Conservation (phyloP, 2,329 filamentous ascomycete species). For the Monilinia fructigena region DNA sequence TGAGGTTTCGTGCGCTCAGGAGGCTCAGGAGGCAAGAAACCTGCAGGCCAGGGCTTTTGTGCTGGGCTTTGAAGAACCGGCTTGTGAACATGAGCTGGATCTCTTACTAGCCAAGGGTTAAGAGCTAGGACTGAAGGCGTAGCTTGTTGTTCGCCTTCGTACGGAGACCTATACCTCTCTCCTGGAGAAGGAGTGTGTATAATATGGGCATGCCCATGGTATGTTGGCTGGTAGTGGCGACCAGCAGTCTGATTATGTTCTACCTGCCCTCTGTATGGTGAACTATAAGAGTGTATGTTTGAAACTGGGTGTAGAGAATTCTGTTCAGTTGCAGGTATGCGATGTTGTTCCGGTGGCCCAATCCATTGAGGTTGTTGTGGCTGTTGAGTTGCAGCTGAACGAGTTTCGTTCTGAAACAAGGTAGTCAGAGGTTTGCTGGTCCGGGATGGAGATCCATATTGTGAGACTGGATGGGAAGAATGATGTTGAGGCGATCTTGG, state of each 20-base stretch:
- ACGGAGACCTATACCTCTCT: background rate
- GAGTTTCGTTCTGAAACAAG: background rate
- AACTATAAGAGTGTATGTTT: background rate
- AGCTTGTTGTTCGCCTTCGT: background rate
- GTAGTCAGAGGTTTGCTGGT: background rate
- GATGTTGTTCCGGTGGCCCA: background rate
- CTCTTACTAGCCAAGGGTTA: slow-evolving; percentile 3
- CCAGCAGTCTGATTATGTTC: background rate
- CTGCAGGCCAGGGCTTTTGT: slow-evolving; percentile 17
- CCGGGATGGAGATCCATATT: background rate
- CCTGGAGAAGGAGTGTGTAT: background rate
- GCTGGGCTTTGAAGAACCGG: background rate
- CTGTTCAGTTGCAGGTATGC: background rate
- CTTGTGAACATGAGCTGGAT: background rate
- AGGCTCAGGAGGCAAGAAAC: slow-evolving; percentile 2
- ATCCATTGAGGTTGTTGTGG: background rate
- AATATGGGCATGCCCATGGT: no score
- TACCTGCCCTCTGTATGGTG: background rate
- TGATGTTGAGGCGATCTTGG: background rate
- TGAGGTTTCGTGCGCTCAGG: background rate
- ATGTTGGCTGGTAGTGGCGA: background rate
- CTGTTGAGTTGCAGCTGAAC: background rate
- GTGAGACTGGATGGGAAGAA: background rate
- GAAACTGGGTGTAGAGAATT: background rate
- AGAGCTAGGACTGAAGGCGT: background rate